Evolutionary conservation across 257 asterid species (phyloP).

Genomic region (Solanum chiquidenum): DNA sequence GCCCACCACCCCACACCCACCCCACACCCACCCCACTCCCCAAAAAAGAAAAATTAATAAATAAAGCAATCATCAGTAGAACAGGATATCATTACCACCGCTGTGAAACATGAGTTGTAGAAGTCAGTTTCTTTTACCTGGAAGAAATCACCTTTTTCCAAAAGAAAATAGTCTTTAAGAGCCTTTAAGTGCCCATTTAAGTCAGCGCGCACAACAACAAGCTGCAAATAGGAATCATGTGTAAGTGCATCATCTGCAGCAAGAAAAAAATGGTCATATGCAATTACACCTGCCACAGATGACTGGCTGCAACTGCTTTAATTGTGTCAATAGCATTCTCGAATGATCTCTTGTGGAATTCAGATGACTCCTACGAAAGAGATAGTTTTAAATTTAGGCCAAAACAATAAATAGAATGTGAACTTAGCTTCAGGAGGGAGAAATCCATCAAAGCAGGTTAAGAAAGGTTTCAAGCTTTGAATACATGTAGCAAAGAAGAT

Average conservation of each 20-base stretch:
- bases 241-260: constrained; percentile 6
- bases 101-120: background rate
- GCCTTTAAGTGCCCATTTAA: constrained; percentile 97
- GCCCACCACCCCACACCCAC: background rate
- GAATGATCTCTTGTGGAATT: constrained; percentile 89
- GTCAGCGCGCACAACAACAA: constrained; percentile 97
- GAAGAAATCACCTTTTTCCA: constrained; percentile 95
- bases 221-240: constrained; percentile 45
- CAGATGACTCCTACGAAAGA: constrained; percentile 70
- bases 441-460: background rate
- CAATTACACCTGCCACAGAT: constrained; percentile 88
- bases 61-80: background rate
- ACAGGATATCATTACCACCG: background rate
- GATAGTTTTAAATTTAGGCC: background rate
- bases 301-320: constrained; percentile 91
- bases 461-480: background rate
- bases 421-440: constrained; percentile 1
- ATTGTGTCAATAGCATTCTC: constrained; percentile 74
- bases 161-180: constrained; percentile 93
- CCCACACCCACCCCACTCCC: background rate
- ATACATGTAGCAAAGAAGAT: background rate
- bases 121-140: constrained; percentile 45
- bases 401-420: background rate
- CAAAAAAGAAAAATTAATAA: background rate
- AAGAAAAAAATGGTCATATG: constrained; percentile 7